These are phyloP conservation scores for Periconia sp. DNA, from an alignment of 2,329 filamentous ascomycete species.

Conservation along the genomic window DNA sequence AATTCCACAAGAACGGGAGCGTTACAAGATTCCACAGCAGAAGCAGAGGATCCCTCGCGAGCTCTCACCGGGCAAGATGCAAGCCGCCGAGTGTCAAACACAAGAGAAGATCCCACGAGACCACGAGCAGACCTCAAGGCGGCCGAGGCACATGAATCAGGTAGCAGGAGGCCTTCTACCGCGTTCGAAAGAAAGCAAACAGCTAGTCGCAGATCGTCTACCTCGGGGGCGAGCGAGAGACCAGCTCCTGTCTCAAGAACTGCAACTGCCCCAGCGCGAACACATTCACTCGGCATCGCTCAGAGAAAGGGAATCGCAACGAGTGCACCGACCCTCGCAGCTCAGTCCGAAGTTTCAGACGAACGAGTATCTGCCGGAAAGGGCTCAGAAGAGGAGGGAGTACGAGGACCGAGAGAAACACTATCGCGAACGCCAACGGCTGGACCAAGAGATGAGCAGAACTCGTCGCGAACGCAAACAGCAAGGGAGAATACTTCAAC, in stretches of 20 bases:
- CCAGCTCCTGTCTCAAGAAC: constrained; percentile 5
- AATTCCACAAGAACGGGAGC: background rate
- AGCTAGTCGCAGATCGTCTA: constrained; percentile 9
- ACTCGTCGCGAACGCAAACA: background rate
- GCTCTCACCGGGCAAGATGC: constrained; percentile 2
- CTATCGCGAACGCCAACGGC: background rate
- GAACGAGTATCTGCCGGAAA: constrained; percentile 1
- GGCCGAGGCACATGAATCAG: constrained; percentile 1
- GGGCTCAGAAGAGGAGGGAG: background rate
- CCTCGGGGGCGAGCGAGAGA: constrained; percentile 2
- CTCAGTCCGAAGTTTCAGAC: background rate
- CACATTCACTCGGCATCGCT: background rate
- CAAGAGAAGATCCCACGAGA: constrained; percentile 1
- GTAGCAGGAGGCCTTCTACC: constrained; percentile 10
- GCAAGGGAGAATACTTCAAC: background rate
- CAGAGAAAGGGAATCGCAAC: too few species aligned
- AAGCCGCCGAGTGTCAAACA: constrained; percentile 3
- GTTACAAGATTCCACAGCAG: constrained; percentile 1
- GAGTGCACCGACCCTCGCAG: background rate
- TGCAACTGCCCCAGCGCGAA: background rate
- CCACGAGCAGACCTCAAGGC: background rate
- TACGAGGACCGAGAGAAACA: too few species aligned
- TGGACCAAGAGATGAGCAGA: too few species aligned
- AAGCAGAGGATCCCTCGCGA: constrained; percentile 7
- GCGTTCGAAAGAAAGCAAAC: constrained; percentile 9